Base-by-base conservation (phyloP, 75 land plant genomes). In the Adiantum capillusveneris region DNA sequence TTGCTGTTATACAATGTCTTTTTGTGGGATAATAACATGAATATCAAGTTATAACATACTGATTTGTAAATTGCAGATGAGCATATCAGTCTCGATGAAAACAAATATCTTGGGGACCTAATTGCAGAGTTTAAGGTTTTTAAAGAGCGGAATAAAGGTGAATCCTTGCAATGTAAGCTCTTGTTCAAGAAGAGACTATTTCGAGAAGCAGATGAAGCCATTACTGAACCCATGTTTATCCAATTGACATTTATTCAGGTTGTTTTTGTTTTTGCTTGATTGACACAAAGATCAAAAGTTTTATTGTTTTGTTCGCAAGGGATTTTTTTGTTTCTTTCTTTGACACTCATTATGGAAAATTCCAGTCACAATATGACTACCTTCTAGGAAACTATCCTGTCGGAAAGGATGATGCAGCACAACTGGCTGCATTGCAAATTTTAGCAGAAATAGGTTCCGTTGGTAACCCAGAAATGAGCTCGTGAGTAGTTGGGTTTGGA, bases 311-410 rank as follows among this genome's bases (percentile, higher is more conserved):
- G n/a, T n/a, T n/a, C n/a, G n/a, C n/a, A n/a, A 7, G 11, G n/a
- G 9, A 11, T 52, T 19, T 11, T 52, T 52, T 7, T 52, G 11
- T 11, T 52, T n/a, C n/a, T 24, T 55, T 46, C n/a, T n/a, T n/a
- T n/a, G n/a, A n/a, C n/a, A n/a, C n/a, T n/a, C n/a, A n/a, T n/a
- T n/a, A n/a, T n/a, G n/a, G n/a, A n/a, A n/a, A n/a, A n/a, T n/a
- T n/a, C n/a, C 57, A 69, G 72, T 43, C 59, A 25, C 72, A 69
- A 31, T 56, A 64, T 54, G 72, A 69, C 19, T 69, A 69, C 58
- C 44, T 69, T 1, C 57, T 69, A 65, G 72, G 72, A 22, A 69
- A 69, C 42, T 69, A 69, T 69, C 72, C 72, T 28, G 69, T 64
- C 41, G 72, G 69, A 36, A 69, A 56, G 29, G 72, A 69, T 65